Conservation (phyloP, 1,284 basidiomycete genomes). For the Microstroma glucosiphilum region DNA sequence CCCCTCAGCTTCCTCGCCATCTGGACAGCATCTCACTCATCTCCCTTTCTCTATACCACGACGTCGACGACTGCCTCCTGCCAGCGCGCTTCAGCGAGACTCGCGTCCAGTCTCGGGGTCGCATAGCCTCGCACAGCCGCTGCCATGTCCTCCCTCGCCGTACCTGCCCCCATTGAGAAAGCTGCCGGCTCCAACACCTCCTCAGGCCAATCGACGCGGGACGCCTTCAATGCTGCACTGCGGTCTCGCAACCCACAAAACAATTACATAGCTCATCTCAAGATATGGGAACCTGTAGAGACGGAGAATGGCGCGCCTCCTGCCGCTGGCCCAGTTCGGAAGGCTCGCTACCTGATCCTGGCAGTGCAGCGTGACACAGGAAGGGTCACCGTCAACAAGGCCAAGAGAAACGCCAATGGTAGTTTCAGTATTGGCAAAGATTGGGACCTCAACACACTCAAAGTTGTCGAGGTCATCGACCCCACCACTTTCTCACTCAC, state of each 20-base stretch:
- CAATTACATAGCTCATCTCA: conserved; percentile 46
- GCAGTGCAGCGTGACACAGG: conserved; percentile 35
- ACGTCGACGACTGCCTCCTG: too few relatives aligned
- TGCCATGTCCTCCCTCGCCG: conserved; percentile 1
- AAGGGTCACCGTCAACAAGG: conserved; percentile 63
- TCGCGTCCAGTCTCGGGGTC: neutral
- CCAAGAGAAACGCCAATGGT: conserved; percentile 88
- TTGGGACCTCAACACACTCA: conserved; percentile 78
- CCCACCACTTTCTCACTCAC: conserved; percentile 41
- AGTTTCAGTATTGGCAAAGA: conserved; percentile 97
- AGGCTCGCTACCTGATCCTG: conserved; percentile 45
- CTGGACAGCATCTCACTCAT: too few relatives aligned
- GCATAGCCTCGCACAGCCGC: neutral
- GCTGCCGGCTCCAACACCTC: neutral
- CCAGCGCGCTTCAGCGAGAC: too few relatives aligned
- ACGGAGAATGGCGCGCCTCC: conserved; percentile 10
- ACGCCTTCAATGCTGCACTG: conserved; percentile 42
- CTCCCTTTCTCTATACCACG: too few relatives aligned
- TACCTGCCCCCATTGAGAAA: neutral
- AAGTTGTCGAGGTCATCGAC: conserved; percentile 67
- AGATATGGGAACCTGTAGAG: conserved; percentile 42
- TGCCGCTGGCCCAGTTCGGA: conserved; percentile 18
- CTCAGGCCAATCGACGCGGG: conserved; percentile 18
- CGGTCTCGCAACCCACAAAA: conserved; percentile 33
- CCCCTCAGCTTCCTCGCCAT: too few relatives aligned